Evolutionary conservation across 1,284 basidiomycete species (phyloP).

Genomic region (Ustilago xerochloae): DNA sequence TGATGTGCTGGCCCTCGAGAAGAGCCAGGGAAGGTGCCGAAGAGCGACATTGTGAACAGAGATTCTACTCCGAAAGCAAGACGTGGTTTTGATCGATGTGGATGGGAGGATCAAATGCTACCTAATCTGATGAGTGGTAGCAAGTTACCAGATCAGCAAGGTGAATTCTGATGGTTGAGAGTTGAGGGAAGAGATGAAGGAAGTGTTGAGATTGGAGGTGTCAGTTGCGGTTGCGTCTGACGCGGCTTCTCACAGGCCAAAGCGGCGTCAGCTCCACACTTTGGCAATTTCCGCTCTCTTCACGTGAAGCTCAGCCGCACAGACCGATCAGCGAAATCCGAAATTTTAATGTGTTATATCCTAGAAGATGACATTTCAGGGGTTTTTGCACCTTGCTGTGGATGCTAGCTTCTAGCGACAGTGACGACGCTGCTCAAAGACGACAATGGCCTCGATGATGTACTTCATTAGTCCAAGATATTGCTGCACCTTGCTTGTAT

Average conservation of each 20-base stretch:
- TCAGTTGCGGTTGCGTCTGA: conserved; percentile 4
- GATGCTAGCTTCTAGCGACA: no score
- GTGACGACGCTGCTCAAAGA: conserved; percentile 12
- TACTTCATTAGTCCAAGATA: conserved; percentile 35
- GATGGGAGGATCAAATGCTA: no score
- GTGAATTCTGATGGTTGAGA: not conserved
- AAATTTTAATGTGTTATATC: conserved; percentile 14
- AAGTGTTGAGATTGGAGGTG: conserved; percentile 27
- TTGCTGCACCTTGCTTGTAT: conserved; percentile 29
- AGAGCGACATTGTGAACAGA: conserved; percentile 33
- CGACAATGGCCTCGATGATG: conserved; percentile 31
- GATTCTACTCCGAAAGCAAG: not conserved
- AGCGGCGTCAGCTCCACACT: conserved; percentile 47
- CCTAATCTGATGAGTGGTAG: not conserved
- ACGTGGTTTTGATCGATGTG: not conserved
- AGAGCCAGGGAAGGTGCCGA: conserved; percentile 45
- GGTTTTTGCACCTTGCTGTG: no score
- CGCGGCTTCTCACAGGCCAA: conserved; percentile 16
- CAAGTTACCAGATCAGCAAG: not conserved
- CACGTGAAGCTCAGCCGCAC: conserved; percentile 40
- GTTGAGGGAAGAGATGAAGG: conserved; percentile 1
- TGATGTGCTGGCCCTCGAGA: conserved; percentile 28
- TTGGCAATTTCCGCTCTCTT: conserved; percentile 10
- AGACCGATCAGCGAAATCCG: conserved; percentile 44
- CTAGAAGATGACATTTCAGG: no score